Evolutionary conservation across 257 asterid genomes (phyloP), one percentile per base, ranked within the genome.

Genomic region (Leptodermis oblonga): DNA sequence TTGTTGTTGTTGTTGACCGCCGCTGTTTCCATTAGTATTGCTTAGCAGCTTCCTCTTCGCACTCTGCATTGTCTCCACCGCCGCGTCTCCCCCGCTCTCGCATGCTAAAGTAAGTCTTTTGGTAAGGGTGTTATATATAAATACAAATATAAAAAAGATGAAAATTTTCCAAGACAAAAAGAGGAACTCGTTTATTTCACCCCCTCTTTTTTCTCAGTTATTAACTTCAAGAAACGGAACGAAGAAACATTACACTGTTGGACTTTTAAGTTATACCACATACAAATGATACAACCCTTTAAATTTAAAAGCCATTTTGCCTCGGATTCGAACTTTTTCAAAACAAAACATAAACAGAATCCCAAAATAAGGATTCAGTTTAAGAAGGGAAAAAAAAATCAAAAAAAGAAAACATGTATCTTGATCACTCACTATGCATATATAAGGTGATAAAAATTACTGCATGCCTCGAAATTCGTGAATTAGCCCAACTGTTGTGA

Each of bases 401-500:
- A 33, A 65, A 26, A 46, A 22, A 2, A 58, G 22, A 30, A 14
- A n/a, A 9, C 26, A 41, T 13, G 14, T 15, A 33, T 15, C 23
- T 56, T 22, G 58, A 42, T 26, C 6, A 39, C 52, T 39, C 54
- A 23, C 30, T 13, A 8, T 31, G 39, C 11, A 61, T 13, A 11
- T 7, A 61, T 13, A 17, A 62, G 31, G 17, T 1, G 30, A 65
- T 49, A 1, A 61, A 69, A 54, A 33, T 56, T 58, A 65, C 65
- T 68, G 64, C 81, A 74, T 75, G 85, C 90, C 97, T 86, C 89
- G 95, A 84, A 88, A 85, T 86, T 78, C 76, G 92, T 52, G 65
- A 72, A 74, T 81, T 74, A 78, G 64, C 62, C 2, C 1, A 17
- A 31, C 68, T 67, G 71, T 5, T 18, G 22, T 23, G 18, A 2